Base-by-base conservation (phyloP, 75 land plant species). In the Pinus albicaulis region DNA sequence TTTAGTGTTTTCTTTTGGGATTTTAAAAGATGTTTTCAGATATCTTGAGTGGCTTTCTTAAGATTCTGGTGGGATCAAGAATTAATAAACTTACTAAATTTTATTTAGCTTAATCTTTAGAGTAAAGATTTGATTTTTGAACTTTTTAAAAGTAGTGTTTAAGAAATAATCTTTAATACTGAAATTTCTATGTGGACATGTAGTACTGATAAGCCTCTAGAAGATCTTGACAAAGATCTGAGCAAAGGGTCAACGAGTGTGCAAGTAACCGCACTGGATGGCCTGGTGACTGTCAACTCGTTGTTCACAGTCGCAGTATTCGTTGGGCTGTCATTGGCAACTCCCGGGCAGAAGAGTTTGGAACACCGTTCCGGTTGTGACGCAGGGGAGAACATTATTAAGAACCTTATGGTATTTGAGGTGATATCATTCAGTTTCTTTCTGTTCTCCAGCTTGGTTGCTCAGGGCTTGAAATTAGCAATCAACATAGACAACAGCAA, bases 281-380 rank as follows among this genome's bases (percentile, higher is more conserved):
- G 85, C 15, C 82, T 92, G 12, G 92, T 92, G 22, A 83, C 84
- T 75, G 99, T 96, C 53, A 96, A 96, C 79, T 92, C 98, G 68
- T 90, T 96, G 77, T 96, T 96, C 86, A 92, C 95, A n/a, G 78
- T 94, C 17, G 99, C 98, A 56, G 92, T 96, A 48, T 96, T 96
- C 80, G 92, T 96, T 13, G 99, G 99, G 19, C 85, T 96, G 59
- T 89, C 99, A 2, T 80, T 90, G 55, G 79, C 92, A 65, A 80
- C 83, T 1, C 86, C 84, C 1, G 88, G 88, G 12, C 87, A 88
- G 74, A 86, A 60, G 17, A 85, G 85, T 79, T 84, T 88, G 13
- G 89, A 80, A 58, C 72, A 75, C 48, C 36, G 38, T 19, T 3
- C 78, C 6, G 31, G 76, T 55, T 92, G 92, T 76, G 83, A 83